Base-by-base conservation (phyloP, 495 filamentous ascomycete species). In the Extremus antarcticus region DNA sequence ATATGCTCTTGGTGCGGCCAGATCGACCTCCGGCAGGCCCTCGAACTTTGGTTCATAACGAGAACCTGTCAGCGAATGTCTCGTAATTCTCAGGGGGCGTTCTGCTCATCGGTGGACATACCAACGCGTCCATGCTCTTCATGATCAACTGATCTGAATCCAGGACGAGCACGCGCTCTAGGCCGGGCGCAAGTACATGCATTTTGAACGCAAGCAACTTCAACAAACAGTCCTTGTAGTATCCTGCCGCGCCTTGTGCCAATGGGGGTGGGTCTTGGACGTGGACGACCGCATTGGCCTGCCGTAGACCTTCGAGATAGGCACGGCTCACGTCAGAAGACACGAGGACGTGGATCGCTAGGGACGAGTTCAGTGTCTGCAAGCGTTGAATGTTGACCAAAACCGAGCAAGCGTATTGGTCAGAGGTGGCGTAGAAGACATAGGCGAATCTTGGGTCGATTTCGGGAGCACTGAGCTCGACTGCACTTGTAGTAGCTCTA, bases 131-230 rank as follows among this genome's bases (percentile, higher is more conserved):
- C 15, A 70, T 53, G 38, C 63, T 68, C 29, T 65, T 62, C 21
- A 71, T 25, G 17, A 71, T 62, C 9, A 70, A 47, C 43, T 71
- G 69, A 50, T 71, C 68, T 3, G 65, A 60, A 53, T 70, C 68
- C 16, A 70, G 50, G 10, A 70, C 53, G 17, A 64, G 54, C 13
- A 70, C 57, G 0, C 68, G 55, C 16, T 62, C 55, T 3, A 70
- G 40, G 1, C 38, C 25, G 9, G 68, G 68, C 3, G 58, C 55
- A 16, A 66, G 46, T 3, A 62, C 47, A 29, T 67, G 65, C 16
- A 70, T 60, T 11, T 60, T 54, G 24, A 70, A 64, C 3, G 62
- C 57, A 10, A 68, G 51, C 17, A 70, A 56, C 54, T 70, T 70
- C 43, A 70, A 55, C 16, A 70, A 60, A 17, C 66, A 67, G 16